Evolutionary conservation across 2,329 filamentous ascomycete species (phyloP), one percentile per base, ranked within the genome.

Genomic region (Colletotrichum gloeosporioides): DNA sequence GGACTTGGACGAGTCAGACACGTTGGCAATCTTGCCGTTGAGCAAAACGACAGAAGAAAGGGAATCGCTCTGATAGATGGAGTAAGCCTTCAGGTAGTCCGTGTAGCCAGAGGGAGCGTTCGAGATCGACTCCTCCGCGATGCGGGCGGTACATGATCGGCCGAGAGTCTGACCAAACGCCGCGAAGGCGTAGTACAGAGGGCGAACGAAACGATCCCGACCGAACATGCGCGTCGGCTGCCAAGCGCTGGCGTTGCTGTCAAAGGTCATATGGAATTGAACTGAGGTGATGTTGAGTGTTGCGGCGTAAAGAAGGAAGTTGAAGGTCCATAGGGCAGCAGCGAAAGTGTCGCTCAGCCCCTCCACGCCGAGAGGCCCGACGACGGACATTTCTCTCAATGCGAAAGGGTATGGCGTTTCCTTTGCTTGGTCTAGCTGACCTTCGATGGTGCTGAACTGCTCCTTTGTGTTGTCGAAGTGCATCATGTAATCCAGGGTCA

Each of bases 401-500:
- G 73, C 73, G 8, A 76, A 76, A 4, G 63, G 55, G 32, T 76
- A 72, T 2, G 55, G 59, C 5, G 73, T 73, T 16, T 63, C 31
- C 10, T 73, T 66, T 27, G 73, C 73, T 25, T 76, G 73, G 15
- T 62, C 53, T 9, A 76, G 44, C 65, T 76, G 73, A 12, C 36
- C 57, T 13, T 73, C 57, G 8, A 76, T 76, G 10, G 73, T 32
- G 49, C 53, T 49, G 29, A 76, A 76, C 34, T 76, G 73, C 9
- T 31, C 36, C 29, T 76, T 73, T 31, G 73, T 76, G 55, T 72
- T 76, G 32, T 69, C 70, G 8, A 76, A 76, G 8, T 71, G 73
- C 70, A 76, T 63, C 73, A 76, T 76, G 64, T 76, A 73, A 22
- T 76, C 70, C 69, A 76, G 34, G 4, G 73, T 76, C 57, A 76